These are phyloP conservation scores for Polyplosphaeria fusca DNA, from an alignment of 495 filamentous ascomycete genomes.

Conservation along the genomic window DNA sequence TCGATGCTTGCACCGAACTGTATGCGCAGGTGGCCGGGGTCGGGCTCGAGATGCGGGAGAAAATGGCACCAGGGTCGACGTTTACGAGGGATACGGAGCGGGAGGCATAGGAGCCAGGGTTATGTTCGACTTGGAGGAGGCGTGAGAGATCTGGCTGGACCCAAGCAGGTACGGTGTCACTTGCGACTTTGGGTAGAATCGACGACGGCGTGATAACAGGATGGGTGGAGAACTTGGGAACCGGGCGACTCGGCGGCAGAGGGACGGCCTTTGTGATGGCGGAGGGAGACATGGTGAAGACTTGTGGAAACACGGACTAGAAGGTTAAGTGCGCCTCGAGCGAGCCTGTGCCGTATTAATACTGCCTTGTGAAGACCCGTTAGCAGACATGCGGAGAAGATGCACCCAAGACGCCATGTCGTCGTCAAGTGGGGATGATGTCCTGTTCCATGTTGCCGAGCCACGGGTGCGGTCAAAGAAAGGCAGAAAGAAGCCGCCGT, in stretches of 20 bases:
- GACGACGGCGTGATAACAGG: conserved; percentile 20
- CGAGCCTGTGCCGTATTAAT: too few species aligned
- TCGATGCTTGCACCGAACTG: conserved; percentile 64
- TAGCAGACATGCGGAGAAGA: too few species aligned
- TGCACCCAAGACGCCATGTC: too few species aligned
- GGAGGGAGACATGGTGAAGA: conserved; percentile 19
- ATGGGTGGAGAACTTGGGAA: conserved; percentile 9
- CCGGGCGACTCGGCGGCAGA: neutral
- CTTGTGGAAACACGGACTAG: too few species aligned
- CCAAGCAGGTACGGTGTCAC: conserved; percentile 26
- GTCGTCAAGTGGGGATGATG: neutral
- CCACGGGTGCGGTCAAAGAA: neutral
- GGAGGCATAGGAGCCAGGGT: conserved; percentile 51
- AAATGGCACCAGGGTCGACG: conserved; percentile 60
- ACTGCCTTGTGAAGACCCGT: too few species aligned
- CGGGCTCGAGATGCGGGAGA: conserved; percentile 56
- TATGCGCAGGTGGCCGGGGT: conserved; percentile 52
- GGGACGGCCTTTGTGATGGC: conserved; percentile 20
- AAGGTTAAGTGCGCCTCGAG: too few species aligned
- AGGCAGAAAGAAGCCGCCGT: neutral
- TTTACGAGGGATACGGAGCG: conserved; percentile 59
- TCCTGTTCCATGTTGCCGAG: conserved; percentile 5
- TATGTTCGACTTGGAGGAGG: conserved; percentile 48
- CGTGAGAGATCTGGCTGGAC: conserved; percentile 46
- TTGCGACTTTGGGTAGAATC: neutral